These are phyloP conservation scores for Naganishia liquefaciens DNA, from an alignment of 1,284 basidiomycete species.

Conservation along the genomic window DNA sequence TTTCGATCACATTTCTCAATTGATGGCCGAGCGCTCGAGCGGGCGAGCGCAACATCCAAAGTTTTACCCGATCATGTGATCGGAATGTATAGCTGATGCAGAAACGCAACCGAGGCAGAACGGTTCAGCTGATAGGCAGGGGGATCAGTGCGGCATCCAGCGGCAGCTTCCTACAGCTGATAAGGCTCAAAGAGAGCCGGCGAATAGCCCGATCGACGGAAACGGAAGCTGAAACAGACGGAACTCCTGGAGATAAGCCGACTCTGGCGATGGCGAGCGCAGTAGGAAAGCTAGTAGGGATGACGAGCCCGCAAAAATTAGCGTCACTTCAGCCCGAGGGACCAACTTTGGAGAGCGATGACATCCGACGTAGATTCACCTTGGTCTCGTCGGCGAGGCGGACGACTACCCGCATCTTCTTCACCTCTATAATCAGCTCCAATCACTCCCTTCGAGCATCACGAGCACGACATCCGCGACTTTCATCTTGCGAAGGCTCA, in stretches of 20 bases:
- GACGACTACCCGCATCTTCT: too few relatives aligned
- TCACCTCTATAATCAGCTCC: too few relatives aligned
- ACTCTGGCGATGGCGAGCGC: constrained; percentile 16
- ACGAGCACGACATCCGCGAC: too few relatives aligned
- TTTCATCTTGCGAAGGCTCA: too few relatives aligned
- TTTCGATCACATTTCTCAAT: neutral
- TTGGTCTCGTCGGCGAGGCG: too few relatives aligned
- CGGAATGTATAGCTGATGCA: too few relatives aligned
- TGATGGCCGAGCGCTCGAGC: too few relatives aligned
- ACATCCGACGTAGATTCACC: neutral
- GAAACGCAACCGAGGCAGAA: neutral
- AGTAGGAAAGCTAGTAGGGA: constrained; percentile 5
- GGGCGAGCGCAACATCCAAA: neutral
- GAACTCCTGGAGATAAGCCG: constrained; percentile 14
- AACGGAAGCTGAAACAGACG: neutral
- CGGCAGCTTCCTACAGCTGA: neutral
- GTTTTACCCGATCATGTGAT: too few relatives aligned
- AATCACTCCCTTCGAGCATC: too few relatives aligned
- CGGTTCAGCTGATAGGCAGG: neutral
- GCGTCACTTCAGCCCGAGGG: constrained; percentile 19
- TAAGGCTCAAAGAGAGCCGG: neutral
- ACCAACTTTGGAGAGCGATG: neutral
- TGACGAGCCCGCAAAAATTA: constrained; percentile 23
- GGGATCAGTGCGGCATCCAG: neutral
- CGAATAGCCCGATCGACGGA: neutral